Conservation (phyloP, 176 grass and related monocot genomes). For the Bonia amplexicaulis region DNA sequence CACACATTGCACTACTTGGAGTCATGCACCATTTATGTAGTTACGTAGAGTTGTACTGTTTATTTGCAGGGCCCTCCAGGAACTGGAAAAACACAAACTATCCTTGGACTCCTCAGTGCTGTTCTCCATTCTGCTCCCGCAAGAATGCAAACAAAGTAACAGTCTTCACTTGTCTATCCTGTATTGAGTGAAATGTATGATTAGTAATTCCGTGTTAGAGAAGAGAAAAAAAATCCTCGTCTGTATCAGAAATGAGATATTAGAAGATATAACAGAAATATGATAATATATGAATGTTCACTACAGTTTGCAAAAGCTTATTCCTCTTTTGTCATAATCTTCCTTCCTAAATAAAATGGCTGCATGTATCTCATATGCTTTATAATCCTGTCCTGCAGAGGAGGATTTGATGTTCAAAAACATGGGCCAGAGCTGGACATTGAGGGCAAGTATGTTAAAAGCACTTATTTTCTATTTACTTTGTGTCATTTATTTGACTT, state of each 20-base stretch:
- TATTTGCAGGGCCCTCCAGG: constrained; percentile 82
- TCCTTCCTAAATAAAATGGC: constrained; percentile 21
- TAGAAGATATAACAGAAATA: constrained; percentile 13
- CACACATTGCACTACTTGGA: neutral
- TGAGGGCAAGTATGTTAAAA: constrained; percentile 78
- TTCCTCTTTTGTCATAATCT: neutral
- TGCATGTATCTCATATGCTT: constrained; percentile 27
- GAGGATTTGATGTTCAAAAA: constrained; percentile 57
- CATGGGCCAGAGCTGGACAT: constrained; percentile 55
- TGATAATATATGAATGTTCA: neutral
- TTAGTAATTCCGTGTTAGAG: neutral
- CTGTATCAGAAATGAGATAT: neutral
- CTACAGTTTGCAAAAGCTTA: constrained; percentile 2
- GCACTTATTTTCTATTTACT: constrained; percentile 12
- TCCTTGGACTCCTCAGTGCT: constrained; percentile 94
- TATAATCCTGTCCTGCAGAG: constrained; percentile 37
- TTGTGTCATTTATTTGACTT: constrained; percentile 21
- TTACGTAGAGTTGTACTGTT: constrained; percentile 4
- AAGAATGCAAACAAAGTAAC: constrained; percentile 85
- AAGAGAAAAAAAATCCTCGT: neutral
- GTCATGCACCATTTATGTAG: neutral
- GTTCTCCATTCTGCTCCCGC: constrained; percentile 80
- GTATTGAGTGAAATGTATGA: neutral
- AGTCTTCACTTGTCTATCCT: constrained; percentile 8
- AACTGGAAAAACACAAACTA: constrained; percentile 99